A percentile compares a stretch with the other conserved stretches of the same genome.
These are phyloP conservation scores for Pichia sp. DNA, from an alignment of 1,139 yeast species.

Conservation along the genomic window DNA sequence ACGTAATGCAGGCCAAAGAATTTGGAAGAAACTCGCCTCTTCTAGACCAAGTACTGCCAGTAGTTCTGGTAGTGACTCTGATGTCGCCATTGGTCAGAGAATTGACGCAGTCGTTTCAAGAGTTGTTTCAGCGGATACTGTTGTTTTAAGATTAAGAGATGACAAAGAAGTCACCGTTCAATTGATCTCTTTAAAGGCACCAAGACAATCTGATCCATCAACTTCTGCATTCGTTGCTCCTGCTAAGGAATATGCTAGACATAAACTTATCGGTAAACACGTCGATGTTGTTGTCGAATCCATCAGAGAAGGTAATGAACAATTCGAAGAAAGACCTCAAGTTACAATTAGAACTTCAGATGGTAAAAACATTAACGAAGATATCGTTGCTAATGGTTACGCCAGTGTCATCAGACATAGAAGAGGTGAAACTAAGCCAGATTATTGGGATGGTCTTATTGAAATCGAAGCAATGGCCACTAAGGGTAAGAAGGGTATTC, in stretches of 20 bases:
- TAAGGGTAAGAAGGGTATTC: constrained; percentile 60
- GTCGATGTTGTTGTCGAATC: constrained; percentile 64
- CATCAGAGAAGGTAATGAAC: constrained; percentile 60
- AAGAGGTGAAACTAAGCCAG: constrained; percentile 70
- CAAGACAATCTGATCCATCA: constrained; percentile 60
- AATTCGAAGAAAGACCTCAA: constrained; percentile 62
- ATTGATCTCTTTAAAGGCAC: constrained; percentile 71
- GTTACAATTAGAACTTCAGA: constrained; percentile 52
- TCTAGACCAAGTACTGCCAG: constrained; percentile 14
- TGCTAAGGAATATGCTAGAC: constrained; percentile 74
- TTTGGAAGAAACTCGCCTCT: constrained; percentile 49
- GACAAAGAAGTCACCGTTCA: constrained; percentile 62
- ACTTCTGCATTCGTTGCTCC: constrained; percentile 58
- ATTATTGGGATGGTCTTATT: constrained; percentile 73
- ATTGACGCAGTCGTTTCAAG: constrained; percentile 56
- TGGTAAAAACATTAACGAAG: constrained; percentile 59
- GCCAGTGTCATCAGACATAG: constrained; percentile 81
- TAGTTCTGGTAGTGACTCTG: constrained; percentile 21
- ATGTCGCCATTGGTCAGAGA: constrained; percentile 42
- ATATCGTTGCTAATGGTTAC: constrained; percentile 61
- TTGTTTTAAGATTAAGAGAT: constrained; percentile 47
- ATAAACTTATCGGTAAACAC: constrained; percentile 65
- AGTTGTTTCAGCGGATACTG: constrained; percentile 69
- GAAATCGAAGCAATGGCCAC: constrained; percentile 68
- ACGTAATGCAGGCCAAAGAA: constrained; percentile 58